These are phyloP conservation scores for Aureobasidium sp. DNA, from an alignment of 2,329 filamentous ascomycete species.

Conservation along the genomic window DNA sequence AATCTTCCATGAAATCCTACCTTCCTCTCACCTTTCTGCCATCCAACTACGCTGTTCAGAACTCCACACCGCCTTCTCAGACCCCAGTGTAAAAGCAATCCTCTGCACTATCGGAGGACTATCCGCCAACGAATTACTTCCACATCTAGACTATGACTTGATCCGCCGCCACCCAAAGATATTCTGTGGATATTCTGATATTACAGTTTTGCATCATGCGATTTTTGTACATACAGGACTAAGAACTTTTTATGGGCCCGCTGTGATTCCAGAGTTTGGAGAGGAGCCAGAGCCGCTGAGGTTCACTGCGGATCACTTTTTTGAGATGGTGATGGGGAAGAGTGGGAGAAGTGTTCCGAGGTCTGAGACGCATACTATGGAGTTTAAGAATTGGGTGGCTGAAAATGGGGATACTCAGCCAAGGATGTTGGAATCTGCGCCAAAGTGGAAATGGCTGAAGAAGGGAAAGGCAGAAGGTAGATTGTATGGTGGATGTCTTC, in stretches of 20 bases:
- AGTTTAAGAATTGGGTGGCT: constrained; percentile 12
- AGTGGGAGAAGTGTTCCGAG: not conserved
- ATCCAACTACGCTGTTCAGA: constrained; percentile 19
- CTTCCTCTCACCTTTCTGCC: constrained; percentile 4
- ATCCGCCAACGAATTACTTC: constrained; percentile 24
- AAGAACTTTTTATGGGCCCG: constrained; percentile 27
- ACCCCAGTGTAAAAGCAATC: constrained; percentile 23
- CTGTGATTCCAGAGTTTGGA: constrained; percentile 22
- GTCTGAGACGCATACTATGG: not conserved
- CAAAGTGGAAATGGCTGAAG: constrained; percentile 17
- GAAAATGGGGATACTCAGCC: not conserved
- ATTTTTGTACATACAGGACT: constrained; percentile 20
- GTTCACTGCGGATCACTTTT: constrained; percentile 22
- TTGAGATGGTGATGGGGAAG: not conserved
- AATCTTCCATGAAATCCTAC: constrained; percentile 16
- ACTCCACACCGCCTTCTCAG: constrained; percentile 23
- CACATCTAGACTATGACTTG: constrained; percentile 25
- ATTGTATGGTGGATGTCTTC: constrained; percentile 15
- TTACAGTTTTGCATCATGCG: constrained; percentile 25
- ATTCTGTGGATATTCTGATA: constrained; percentile 29
- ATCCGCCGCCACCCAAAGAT: constrained; percentile 27
- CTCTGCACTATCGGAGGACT: constrained; percentile 25
- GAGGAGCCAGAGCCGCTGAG: constrained; percentile 19
- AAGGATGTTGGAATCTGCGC: not conserved
- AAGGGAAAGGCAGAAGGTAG: constrained; percentile 11